Base-by-base conservation (phyloP, 1,139 yeast species). In the Trichomonascaceae sp. region DNA sequence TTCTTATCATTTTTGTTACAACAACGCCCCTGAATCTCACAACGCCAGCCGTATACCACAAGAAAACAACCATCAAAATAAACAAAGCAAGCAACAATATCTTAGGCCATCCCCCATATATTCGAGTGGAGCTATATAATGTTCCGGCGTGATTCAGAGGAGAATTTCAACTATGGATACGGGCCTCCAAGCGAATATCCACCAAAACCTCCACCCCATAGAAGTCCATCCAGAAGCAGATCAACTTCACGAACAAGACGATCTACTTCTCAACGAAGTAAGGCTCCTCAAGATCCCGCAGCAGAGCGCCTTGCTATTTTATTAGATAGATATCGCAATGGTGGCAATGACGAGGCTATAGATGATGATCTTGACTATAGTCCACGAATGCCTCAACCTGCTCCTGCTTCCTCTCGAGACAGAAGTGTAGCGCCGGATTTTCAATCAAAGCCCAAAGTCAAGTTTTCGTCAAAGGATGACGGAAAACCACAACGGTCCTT, bases 141-240 rank as follows among this genome's bases (percentile, higher is more conserved):
- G 41, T 36, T 36, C 8, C 41, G 41, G 41, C 41, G 41, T 12
- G 41, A 36, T 36, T 36, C 41, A 17, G 41, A 36, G 5, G 27
- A 44, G 18, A 15, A 22, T 12, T n/a, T 44, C 32, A 22, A 15
- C 30, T 48, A 48, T 22, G 50, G 39, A n/a, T 48, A 48, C 24
- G 50, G 50, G 15, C 50, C 50, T 22, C 38, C 47, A 15, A 45
- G 47, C 27, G 41, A 36, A n/a, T 36, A 36, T 36, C 41, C 41
- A 13, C 41, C 41, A 8, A 36, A n/a, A 13, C 41, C 41, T 36
- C 41, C 41, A 13, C 41, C 41, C 8, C 41, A 36, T 15, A 36
- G 41, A 9, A 36, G 41, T 15, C 17, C 41, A 15, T 15, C 41
- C 17, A 36, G 41, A 36, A 36, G 41, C 41, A 13, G 41, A 36